phyloP scores from a whole-genome alignment of 148 eudicot species.

The Drosera capensis region DNA sequence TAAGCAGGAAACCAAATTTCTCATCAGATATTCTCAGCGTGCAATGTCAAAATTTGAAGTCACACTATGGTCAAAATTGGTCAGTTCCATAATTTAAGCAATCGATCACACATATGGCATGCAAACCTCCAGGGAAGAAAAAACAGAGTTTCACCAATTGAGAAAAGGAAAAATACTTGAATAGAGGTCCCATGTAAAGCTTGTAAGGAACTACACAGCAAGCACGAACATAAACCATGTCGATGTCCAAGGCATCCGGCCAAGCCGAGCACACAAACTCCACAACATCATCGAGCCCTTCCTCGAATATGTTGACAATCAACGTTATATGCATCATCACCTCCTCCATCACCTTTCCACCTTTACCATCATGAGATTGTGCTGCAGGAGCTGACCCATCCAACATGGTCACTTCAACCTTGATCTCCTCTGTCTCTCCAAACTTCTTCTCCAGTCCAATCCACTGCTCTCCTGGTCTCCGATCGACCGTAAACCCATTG shows the following conservation, averaged over 20 bases:
- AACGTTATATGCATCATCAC: constrained; percentile 47
- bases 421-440: constrained; percentile 60
- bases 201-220: constrained; percentile 21
- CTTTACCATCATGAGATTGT: constrained; percentile 22
- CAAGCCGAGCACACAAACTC: constrained; percentile 82
- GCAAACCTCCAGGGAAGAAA: background rate
- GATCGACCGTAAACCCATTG: constrained; percentile 48
- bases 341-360: constrained; percentile 27
- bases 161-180: constrained; percentile 28
- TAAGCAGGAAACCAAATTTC: too few species aligned
- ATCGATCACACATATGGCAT: background rate
- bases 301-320: constrained; percentile 51
- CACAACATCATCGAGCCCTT: constrained; percentile 31
- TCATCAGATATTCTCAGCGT: too few species aligned
- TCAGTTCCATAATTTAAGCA: background rate
- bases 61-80: too few species aligned
- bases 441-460: constrained; percentile 47
- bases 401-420: constrained; percentile 81
- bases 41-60: too few species aligned
- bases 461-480: constrained; percentile 84
- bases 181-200: constrained; percentile 66
- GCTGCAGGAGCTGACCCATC: constrained; percentile 46
- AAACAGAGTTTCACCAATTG: background rate
- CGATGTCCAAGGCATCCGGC: constrained; percentile 58
- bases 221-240: constrained; percentile 37